A percentile compares a stretch with the other conserved stretches of the same genome.
Evolutionary conservation across 1,284 basidiomycete genomes (phyloP).

Genomic region (Ceratobasidium sp.): DNA sequence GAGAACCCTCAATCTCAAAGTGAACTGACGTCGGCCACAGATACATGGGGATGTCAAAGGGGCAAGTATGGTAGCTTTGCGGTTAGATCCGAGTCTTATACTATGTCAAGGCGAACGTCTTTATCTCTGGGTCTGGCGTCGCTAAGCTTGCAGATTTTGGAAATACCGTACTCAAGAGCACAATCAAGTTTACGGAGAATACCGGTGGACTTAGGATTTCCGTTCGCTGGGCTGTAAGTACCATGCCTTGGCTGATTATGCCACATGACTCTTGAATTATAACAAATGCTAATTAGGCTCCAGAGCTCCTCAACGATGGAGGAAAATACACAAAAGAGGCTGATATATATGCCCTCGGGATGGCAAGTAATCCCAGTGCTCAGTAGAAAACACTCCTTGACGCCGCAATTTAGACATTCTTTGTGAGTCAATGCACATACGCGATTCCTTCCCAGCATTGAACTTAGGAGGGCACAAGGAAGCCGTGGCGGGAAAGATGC

Average conservation of each 20-base stretch:
- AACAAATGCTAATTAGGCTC: not conserved
- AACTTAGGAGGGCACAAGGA: not conserved
- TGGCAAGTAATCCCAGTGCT: not conserved
- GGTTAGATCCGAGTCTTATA: too few relatives aligned
- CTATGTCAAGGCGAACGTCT: not conserved
- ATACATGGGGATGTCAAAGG: constrained; percentile 10
- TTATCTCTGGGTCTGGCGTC: not conserved
- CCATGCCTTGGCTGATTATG: too few relatives aligned
- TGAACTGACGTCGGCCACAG: not conserved
- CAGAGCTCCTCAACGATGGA: not conserved
- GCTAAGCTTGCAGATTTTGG: constrained; percentile 1
- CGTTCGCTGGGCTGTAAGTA: constrained; percentile 2
- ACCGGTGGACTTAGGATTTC: not conserved
- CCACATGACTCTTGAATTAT: too few relatives aligned
- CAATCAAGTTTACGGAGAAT: not conserved
- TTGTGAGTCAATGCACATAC: not conserved
- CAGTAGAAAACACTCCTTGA: too few relatives aligned
- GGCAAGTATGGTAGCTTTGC: not conserved
- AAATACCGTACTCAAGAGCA: not conserved
- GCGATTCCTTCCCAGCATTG: too few relatives aligned
- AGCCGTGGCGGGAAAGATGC: not conserved
- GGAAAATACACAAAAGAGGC: not conserved
- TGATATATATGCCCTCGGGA: not conserved
- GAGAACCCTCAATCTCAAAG: too few relatives aligned
- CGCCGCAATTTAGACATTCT: not conserved